A percentile compares a stretch with the other conserved stretches of the same genome.
These are phyloP conservation scores for Apiotrichum veenhuisii DNA, from an alignment of 1,284 basidiomycete species.

Conservation along the genomic window DNA sequence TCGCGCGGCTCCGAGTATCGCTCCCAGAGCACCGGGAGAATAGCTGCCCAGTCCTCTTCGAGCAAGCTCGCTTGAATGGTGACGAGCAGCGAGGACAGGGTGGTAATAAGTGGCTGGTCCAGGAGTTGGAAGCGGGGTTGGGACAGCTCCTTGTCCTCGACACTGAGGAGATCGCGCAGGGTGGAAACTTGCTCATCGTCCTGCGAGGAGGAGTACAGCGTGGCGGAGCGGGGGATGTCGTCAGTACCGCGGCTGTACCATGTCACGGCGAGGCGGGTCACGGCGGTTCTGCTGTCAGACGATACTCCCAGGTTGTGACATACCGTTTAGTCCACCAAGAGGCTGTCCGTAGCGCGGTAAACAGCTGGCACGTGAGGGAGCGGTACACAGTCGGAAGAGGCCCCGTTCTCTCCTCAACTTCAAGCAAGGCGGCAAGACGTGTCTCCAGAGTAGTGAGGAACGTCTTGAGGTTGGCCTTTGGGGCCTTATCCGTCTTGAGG, in stretches of 20 bases:
- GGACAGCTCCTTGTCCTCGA: background rate
- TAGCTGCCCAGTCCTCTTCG: conserved; percentile 28
- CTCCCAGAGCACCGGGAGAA: conserved; percentile 35
- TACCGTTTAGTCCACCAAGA: conserved; percentile 10
- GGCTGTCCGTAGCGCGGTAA: conserved; percentile 23
- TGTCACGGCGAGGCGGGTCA: conserved; percentile 9
- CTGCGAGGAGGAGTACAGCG: conserved; percentile 21
- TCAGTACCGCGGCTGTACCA: conserved; percentile 6
- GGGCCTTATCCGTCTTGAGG: background rate
- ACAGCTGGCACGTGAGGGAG: conserved; percentile 29
- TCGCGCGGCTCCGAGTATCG: conserved; percentile 12
- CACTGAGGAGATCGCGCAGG: background rate
- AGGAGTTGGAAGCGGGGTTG: background rate
- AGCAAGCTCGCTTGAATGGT: conserved; percentile 28
- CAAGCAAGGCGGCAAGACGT: conserved; percentile 59
- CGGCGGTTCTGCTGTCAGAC: background rate
- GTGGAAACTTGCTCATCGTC: conserved; percentile 3
- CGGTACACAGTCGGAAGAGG: conserved; percentile 27
- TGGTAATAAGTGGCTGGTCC: background rate
- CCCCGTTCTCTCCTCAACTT: conserved; percentile 56
- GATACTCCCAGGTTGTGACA: background rate
- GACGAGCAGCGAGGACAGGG: conserved; percentile 24
- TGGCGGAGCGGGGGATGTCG: background rate
- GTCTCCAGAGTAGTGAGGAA: conserved; percentile 61
- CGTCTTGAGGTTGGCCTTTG: background rate